Conservation (phyloP, 2,329 filamentous ascomycete species). For the Botrytis elliptica region DNA sequence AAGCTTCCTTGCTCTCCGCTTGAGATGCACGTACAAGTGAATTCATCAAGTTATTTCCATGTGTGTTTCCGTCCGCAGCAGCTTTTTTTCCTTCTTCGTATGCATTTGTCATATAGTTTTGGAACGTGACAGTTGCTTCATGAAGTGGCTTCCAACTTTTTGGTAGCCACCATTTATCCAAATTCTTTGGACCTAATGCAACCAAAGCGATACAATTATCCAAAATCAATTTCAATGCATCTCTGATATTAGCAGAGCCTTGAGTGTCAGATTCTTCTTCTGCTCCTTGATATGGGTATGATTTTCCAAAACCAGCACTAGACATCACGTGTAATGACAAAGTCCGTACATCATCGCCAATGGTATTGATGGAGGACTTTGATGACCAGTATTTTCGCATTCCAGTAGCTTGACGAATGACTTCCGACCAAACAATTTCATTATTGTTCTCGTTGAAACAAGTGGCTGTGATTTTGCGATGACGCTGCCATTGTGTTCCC, state of each 20-base stretch:
- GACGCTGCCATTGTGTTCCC: slow-evolving; percentile 17
- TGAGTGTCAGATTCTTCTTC: slow-evolving; percentile 1
- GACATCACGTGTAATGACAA: slow-evolving; percentile 19
- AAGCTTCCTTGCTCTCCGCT: background rate
- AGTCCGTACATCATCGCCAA: slow-evolving; percentile 12
- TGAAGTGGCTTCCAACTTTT: slow-evolving; percentile 18
- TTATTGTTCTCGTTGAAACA: slow-evolving; percentile 17
- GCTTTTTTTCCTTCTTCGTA: slow-evolving; percentile 19
- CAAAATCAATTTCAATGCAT: slow-evolving; percentile 14
- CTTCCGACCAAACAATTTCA: slow-evolving; percentile 10
- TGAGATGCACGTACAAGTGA: slow-evolving; percentile 18
- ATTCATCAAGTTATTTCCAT: slow-evolving; percentile 15
- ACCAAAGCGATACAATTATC: slow-evolving; percentile 19
- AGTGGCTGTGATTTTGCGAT: slow-evolving; percentile 16
- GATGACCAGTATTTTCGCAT: slow-evolving; percentile 15
- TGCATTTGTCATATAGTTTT: slow-evolving; percentile 16
- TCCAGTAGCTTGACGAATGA: slow-evolving; percentile 13
- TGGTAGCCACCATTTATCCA: slow-evolving; percentile 20
- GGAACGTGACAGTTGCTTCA: slow-evolving; percentile 11
- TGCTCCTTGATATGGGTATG: slow-evolving; percentile 10
- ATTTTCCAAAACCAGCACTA: slow-evolving; percentile 16
- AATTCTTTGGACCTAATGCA: slow-evolving; percentile 4
- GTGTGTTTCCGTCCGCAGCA: background rate
- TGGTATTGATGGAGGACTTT: background rate
- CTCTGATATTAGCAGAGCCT: background rate